Evolutionary conservation across 2,329 filamentous ascomycete species (phyloP).

Genomic region (Nemania sp.): DNA sequence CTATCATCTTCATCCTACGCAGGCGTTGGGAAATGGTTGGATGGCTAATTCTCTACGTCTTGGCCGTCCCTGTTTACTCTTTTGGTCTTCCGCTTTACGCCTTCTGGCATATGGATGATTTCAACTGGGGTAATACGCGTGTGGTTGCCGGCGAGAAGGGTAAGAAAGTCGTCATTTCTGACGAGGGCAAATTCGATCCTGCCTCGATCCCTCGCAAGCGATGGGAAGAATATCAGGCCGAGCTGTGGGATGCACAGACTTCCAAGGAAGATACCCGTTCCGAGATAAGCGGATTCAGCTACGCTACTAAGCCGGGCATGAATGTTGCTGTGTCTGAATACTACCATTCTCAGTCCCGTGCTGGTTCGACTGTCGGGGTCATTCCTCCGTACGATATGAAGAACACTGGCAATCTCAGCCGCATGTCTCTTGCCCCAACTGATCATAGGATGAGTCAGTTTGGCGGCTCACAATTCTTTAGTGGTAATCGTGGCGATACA

Average conservation of each 20-base stretch:
- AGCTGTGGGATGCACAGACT: slow-evolving; percentile 94
- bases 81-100: slow-evolving; percentile 88
- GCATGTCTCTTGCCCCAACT: slow-evolving; percentile 79
- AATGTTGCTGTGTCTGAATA: slow-evolving; percentile 67
- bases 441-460: slow-evolving; percentile 68
- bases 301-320: slow-evolving; percentile 79
- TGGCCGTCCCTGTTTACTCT: slow-evolving; percentile 89
- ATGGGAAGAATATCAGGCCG: slow-evolving; percentile 98
- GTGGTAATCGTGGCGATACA: slow-evolving; percentile 61
- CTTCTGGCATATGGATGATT: slow-evolving; percentile 99
- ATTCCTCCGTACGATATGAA: slow-evolving; percentile 48
- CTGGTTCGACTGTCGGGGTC: slow-evolving; percentile 57
- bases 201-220: slow-evolving; percentile 92
- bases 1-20: slow-evolving; percentile 92
- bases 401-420: slow-evolving; percentile 55
- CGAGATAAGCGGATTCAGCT: slow-evolving; percentile 91
- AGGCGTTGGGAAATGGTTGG: slow-evolving; percentile 99
- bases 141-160: slow-evolving; percentile 93
- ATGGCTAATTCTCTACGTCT: slow-evolving; percentile 96
- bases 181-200: slow-evolving; percentile 98
- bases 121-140: slow-evolving; percentile 98
- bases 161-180: slow-evolving; percentile 87
- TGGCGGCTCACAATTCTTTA: slow-evolving; percentile 61
- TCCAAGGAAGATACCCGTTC: slow-evolving; percentile 80
- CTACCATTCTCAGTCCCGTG: slow-evolving; percentile 56